Conservation (phyloP, 2,329 filamentous ascomycete species). For the Ophiocordyceps polyrhachis-furcata region DNA sequence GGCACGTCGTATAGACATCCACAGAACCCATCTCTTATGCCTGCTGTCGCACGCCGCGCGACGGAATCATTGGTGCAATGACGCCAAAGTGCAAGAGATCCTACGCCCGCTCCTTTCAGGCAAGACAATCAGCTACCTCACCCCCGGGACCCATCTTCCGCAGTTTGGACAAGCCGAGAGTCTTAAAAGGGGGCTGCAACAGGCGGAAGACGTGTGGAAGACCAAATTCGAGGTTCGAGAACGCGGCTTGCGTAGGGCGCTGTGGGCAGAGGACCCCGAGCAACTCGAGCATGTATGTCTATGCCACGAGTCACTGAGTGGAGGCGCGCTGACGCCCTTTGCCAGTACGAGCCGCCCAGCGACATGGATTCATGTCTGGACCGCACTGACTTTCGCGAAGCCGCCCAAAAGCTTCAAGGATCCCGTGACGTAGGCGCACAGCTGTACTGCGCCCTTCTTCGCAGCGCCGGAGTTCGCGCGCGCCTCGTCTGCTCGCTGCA, state of each 20-base stretch:
- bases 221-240: conserved; percentile 52
- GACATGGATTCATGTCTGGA: conserved; percentile 52
- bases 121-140: conserved; percentile 47
- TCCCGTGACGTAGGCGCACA: conserved; percentile 84
- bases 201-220: conserved; percentile 48
- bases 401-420: conserved; percentile 51
- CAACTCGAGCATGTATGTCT: conserved; percentile 35
- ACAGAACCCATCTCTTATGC: conserved; percentile 73
- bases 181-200: conserved; percentile 60
- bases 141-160: conserved; percentile 44
- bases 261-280: conserved; percentile 55
- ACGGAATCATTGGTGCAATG: conserved; percentile 83
- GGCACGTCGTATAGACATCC: conserved; percentile 48
- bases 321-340: conserved; percentile 6
- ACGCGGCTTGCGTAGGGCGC: conserved; percentile 46
- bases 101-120: conserved; percentile 46
- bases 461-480: conserved; percentile 62
- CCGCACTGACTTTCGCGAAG: conserved; percentile 51
- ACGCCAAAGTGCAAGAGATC: conserved; percentile 44
- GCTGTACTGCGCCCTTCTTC: conserved; percentile 72
- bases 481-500: conserved; percentile 85
- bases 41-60: conserved; percentile 58
- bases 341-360: conserved; percentile 34
- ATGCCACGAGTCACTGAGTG: neutral
- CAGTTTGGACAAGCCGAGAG: conserved; percentile 63